Evolutionary conservation across 2,329 filamentous ascomycete genomes (phyloP).

Genomic region (Rutstroemia sp.): DNA sequence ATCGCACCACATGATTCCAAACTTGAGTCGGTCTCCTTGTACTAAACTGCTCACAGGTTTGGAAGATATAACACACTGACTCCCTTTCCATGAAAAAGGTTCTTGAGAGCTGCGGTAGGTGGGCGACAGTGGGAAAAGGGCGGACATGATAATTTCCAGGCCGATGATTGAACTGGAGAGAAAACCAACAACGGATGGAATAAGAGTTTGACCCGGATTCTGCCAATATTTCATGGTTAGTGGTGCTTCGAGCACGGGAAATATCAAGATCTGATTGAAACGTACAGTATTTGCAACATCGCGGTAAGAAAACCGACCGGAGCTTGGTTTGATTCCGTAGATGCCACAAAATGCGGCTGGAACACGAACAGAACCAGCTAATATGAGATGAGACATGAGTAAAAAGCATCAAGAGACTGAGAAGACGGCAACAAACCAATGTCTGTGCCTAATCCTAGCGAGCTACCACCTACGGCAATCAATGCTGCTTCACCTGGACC

Average conservation of each 20-base stretch:
- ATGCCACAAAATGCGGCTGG: conserved; percentile 29
- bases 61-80: too few species aligned
- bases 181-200: conserved; percentile 54
- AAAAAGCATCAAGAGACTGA: neutral
- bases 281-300: conserved; percentile 48
- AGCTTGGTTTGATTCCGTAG: conserved; percentile 30
- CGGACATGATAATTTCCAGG: conserved; percentile 39
- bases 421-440: conserved; percentile 12
- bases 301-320: conserved; percentile 35
- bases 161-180: conserved; percentile 46
- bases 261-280: neutral
- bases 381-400: neutral
- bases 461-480: conserved; percentile 16
- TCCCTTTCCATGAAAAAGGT: neutral
- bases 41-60: conserved; percentile 36
- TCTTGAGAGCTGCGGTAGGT: neutral
- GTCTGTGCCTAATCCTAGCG: conserved; percentile 22
- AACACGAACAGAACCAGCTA: conserved; percentile 22
- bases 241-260: neutral
- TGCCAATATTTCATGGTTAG: neutral
- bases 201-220: conserved; percentile 46
- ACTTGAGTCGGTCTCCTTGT: conserved; percentile 33
- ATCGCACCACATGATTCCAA: conserved; percentile 47
- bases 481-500: conserved; percentile 20
- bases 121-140: neutral